Base-by-base conservation (phyloP, 2,329 filamentous ascomycete genomes). In the Colletotrichum phormii region DNA sequence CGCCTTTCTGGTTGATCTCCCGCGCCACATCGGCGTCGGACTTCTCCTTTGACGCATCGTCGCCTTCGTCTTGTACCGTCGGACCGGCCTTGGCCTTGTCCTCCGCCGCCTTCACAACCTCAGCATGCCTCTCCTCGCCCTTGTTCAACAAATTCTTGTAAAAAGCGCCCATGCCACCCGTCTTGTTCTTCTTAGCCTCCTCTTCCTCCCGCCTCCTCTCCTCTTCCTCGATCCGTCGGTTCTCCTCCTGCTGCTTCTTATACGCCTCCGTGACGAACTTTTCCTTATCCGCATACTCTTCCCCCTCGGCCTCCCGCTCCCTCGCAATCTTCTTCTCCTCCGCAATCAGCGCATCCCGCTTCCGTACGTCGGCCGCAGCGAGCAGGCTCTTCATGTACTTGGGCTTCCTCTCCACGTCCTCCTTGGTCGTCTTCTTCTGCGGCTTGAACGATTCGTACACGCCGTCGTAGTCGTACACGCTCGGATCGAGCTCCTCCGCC, bases 221-320 rank as follows among this genome's bases (percentile, higher is more conserved):
- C 79, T 94, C 93, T 75, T 91, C 92, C 78, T 95, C 93, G 9
- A 94, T 79, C 67, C 87, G 85, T 76, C 87, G 85, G 75, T 94
- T 91, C 81, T 95, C 94, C 79, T 93, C 93, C 78, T 95, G 93
- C 79, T 96, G 94, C 78, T 89, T 88, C 84, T 93, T 94, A 81
- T 97, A 97, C 46, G 94, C 94, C 71, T 91, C 92, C 0, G 94
- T 97, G 42, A 97, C 94, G 76, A 97, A 97, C 82, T 92, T 94
- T 80, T 97, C 94, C 84, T 95, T 97, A 77, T 92, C 94, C 0
- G 89, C 92, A 77, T 91, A 97, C 78, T 93, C 92, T 42, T 96
- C 94, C 22, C 94, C 94, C 80, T 97, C 94, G 0, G 90, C 92
- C 77, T 94, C 94, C 58, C 94, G 88, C 80, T 97, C 94, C 29